A percentile compares a stretch with the other conserved stretches of the same genome.
Conservation (phyloP, 164 flowering plant genomes). For the Platanus orientalis region DNA sequence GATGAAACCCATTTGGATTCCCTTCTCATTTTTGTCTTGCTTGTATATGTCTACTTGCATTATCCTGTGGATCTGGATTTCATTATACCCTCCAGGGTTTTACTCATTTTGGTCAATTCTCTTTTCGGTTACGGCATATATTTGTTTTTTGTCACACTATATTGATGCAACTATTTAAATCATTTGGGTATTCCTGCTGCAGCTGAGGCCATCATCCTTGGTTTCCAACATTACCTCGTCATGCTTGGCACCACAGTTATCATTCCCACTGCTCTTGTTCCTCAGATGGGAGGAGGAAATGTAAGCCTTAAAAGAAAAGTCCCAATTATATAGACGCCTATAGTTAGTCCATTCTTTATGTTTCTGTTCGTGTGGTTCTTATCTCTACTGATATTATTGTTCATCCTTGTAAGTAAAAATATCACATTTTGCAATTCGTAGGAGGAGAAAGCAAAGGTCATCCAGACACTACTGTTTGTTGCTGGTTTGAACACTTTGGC, state of each 20-base stretch:
- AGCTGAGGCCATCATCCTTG: slow-evolving; percentile 89
- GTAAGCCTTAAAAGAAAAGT: slow-evolving; percentile 32
- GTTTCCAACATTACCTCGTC: slow-evolving; percentile 83
- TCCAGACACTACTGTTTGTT: slow-evolving; percentile 86
- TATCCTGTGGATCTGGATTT: no score
- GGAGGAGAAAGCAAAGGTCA: slow-evolving; percentile 85
- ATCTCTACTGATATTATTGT: neutral
- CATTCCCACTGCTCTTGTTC: slow-evolving; percentile 66
- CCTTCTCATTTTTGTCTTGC: no score
- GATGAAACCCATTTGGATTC: neutral
- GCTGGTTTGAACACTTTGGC: slow-evolving; percentile 79
- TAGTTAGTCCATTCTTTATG: slow-evolving; percentile 4
- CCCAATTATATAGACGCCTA: neutral
- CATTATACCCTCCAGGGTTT: no score
- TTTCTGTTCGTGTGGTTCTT: neutral
- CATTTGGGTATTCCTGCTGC: slow-evolving; percentile 20
- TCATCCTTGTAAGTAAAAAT: neutral
- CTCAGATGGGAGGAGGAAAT: slow-evolving; percentile 89
- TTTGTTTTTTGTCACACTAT: no score
- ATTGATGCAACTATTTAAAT: neutral
- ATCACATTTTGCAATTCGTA: slow-evolving; percentile 13
- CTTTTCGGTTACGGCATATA: no score
- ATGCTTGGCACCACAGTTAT: slow-evolving; percentile 92
- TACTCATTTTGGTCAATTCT: no score
- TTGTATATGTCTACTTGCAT: no score